These are phyloP conservation scores for Macadamia tetraphylla DNA, from an alignment of 164 flowering plant genomes.

Conservation along the genomic window DNA sequence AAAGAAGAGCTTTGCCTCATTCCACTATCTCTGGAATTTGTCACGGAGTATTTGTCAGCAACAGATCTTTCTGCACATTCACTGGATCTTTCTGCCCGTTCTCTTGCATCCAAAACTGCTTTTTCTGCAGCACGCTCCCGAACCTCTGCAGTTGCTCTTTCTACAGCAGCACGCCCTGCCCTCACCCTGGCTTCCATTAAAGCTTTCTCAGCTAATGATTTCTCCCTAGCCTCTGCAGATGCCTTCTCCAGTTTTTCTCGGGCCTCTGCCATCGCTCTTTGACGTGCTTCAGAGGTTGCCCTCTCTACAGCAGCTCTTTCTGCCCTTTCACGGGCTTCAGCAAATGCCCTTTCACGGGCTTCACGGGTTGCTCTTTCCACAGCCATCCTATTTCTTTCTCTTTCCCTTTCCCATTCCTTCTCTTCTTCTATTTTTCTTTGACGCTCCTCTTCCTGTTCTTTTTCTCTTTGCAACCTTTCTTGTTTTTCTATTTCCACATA, in stretches of 20 bases:
- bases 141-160: constrained; percentile 85
- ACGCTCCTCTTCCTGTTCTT: constrained; percentile 32
- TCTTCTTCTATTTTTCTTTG: constrained; percentile 33
- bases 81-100: constrained; percentile 36
- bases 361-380: constrained; percentile 88
- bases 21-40: constrained; percentile 34
- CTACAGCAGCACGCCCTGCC: constrained; percentile 87
- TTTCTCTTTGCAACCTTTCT: constrained; percentile 28
- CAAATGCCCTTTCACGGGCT: constrained; percentile 80
- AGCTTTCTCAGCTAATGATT: constrained; percentile 47
- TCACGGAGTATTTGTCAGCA: constrained; percentile 34
- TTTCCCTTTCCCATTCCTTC: constrained; percentile 34
- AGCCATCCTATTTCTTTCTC: constrained; percentile 38
- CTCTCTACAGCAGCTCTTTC: constrained; percentile 61
- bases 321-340: constrained; percentile 73
- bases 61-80: constrained; percentile 34
- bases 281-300: constrained; percentile 59
- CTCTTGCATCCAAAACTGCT: constrained; percentile 41
- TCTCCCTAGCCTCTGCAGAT: constrained; percentile 34
- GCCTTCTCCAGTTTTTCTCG: constrained; percentile 52
- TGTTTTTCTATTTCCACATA: constrained; percentile 32
- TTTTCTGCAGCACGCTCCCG: constrained; percentile 77
- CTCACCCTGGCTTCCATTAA: constrained; percentile 57
- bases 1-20: constrained; percentile 39
- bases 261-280: constrained; percentile 40